A percentile compares a stretch with the other conserved stretches of the same genome.
phyloP scores from a whole-genome alignment of 495 filamentous ascomycete genomes.

The Trichoderma gamsii region DNA sequence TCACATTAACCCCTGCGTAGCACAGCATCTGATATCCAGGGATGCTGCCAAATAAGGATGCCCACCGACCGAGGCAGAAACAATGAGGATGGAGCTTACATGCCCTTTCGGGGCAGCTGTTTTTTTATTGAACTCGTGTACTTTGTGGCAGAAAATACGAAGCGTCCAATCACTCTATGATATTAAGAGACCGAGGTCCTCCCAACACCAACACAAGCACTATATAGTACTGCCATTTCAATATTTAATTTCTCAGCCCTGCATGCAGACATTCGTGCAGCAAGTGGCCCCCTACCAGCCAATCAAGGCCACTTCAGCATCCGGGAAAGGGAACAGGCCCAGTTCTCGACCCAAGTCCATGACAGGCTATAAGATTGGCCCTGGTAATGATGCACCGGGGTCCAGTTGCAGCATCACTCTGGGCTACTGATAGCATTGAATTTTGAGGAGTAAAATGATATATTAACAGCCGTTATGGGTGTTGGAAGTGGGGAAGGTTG shows the following conservation, averaged over 20 bases:
- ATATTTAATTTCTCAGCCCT: neutral
- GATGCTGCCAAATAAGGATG: neutral
- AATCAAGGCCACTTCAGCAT: neutral
- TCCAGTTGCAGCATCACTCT: no score
- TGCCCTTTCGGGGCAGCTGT: neutral
- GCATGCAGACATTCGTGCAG: neutral
- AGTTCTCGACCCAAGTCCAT: conserved; percentile 1
- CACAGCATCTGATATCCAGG: neutral
- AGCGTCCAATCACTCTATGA: neutral
- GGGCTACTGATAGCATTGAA: no score
- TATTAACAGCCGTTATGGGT: no score
- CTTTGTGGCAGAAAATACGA: neutral
- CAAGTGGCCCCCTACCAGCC: neutral
- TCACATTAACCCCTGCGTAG: neutral
- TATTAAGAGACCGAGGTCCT: neutral
- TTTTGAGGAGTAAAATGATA: no score
- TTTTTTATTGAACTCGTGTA: no score
- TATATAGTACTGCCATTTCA: neutral
- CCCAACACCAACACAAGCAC: neutral
- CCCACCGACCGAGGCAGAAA: neutral
- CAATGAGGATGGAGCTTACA: neutral
- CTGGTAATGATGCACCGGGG: no score
- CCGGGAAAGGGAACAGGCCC: conserved; percentile 13
- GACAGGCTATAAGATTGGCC: neutral
- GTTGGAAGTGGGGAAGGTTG: neutral